These are phyloP conservation scores for Furcasterigmium furcatum DNA, from an alignment of 2,329 filamentous ascomycete genomes.

Conservation along the genomic window DNA sequence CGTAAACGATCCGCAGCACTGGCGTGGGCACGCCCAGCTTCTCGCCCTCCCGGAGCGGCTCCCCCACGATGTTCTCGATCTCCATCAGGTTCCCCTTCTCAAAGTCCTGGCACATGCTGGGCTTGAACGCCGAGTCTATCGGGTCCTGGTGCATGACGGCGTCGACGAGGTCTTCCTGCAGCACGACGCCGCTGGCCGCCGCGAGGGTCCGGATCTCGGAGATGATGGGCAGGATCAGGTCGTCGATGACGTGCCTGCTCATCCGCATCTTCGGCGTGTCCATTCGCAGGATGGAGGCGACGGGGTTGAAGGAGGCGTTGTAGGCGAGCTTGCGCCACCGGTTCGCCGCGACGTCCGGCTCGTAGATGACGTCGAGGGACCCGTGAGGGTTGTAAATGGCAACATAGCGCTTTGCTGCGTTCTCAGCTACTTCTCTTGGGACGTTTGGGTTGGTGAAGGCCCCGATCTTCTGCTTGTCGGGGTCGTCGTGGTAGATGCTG, in stretches of 20 bases:
- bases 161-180: constrained; percentile 39
- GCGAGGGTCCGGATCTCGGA: constrained; percentile 46
- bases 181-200: constrained; percentile 31
- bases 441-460: constrained; percentile 38
- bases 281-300: constrained; percentile 46
- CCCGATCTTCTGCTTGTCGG: constrained; percentile 47
- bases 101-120: constrained; percentile 53
- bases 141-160: constrained; percentile 45
- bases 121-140: constrained; percentile 42
- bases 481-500: constrained; percentile 48
- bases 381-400: constrained; percentile 41
- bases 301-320: constrained; percentile 48
- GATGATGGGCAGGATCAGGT: constrained; percentile 51
- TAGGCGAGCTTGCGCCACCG: constrained; percentile 51
- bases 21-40: constrained; percentile 43
- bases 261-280: constrained; percentile 49
- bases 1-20: constrained; percentile 44
- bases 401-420: constrained; percentile 38
- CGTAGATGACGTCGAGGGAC: constrained; percentile 37
- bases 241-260: constrained; percentile 37
- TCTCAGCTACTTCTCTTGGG: constrained; percentile 13
- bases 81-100: constrained; percentile 39
- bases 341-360: constrained; percentile 34
- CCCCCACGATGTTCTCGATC: constrained; percentile 49
- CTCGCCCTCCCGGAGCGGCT: constrained; percentile 45